These are phyloP conservation scores for Stephanodiscus minutulus DNA, from an alignment of 108 stramenopile species.

Conservation along the genomic window DNA sequence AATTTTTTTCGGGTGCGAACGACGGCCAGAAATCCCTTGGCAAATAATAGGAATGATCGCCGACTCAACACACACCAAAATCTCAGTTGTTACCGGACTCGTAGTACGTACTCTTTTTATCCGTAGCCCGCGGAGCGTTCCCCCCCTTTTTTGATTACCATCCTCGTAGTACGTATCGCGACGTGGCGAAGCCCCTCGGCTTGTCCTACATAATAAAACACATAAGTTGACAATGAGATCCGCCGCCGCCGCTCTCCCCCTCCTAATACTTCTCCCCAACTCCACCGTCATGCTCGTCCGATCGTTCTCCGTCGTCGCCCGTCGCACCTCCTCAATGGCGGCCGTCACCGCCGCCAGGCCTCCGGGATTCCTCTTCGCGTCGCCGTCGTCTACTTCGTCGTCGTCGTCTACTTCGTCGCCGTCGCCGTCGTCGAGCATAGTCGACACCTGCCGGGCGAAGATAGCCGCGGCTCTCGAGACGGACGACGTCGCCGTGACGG, in stretches of 20 bases:
- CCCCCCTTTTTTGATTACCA: too few species aligned
- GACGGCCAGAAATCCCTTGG: too few species aligned
- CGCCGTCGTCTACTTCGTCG: neutral
- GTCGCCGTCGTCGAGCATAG: slow-evolving; percentile 49
- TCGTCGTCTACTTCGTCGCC: neutral
- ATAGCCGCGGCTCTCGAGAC: slow-evolving; percentile 75
- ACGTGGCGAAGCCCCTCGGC: too few species aligned
- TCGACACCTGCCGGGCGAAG: slow-evolving; percentile 72
- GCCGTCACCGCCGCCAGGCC: neutral
- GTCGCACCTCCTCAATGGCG: neutral
- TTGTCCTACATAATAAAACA: too few species aligned
- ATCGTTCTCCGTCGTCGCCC: neutral
- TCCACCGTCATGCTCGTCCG: neutral
- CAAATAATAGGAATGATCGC: too few species aligned
- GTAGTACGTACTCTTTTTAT: too few species aligned
- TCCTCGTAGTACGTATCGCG: too few species aligned
- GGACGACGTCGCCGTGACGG: slow-evolving; percentile 77
- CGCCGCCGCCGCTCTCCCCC: neutral
- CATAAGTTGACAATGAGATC: slow-evolving; percentile 1
- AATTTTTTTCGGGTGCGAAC: too few species aligned
- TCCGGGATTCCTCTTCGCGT: neutral
- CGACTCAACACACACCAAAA: too few species aligned
- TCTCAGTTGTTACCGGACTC: too few species aligned
- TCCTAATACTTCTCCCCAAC: neutral
- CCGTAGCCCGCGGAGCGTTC: too few species aligned